Conservation (phyloP, 306 rosid species). For the Trifolium subterraneum region DNA sequence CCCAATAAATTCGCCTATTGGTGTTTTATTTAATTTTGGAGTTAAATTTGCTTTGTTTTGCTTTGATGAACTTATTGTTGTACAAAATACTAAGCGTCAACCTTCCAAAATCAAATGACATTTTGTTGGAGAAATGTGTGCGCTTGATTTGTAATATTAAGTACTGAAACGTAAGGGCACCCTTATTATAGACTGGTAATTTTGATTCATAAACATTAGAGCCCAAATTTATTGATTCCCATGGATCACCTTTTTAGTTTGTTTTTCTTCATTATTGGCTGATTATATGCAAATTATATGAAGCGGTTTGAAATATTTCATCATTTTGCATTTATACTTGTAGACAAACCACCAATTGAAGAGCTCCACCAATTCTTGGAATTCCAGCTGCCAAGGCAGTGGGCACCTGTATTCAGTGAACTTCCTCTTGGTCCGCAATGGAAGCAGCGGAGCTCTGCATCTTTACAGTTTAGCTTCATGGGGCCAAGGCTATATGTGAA, state of each 20-base stretch:
- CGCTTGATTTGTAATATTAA: not conserved
- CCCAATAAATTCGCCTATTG: not conserved
- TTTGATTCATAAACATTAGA: not conserved
- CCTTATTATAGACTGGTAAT: not conserved
- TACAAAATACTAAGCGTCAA: not conserved
- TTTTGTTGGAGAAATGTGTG: constrained; percentile 10
- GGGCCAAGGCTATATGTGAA: constrained; percentile 93
- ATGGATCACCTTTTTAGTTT: constrained; percentile 11
- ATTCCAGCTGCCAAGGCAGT: constrained; percentile 96
- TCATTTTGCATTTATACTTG: constrained; percentile 41
- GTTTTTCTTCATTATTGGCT: constrained; percentile 8
- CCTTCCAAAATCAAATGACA: not conserved
- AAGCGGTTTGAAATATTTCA: constrained; percentile 19
- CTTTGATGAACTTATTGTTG: constrained; percentile 2
- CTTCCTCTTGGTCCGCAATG: constrained; percentile 99
- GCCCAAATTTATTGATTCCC: constrained; percentile 4
- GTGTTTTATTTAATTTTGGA: constrained; percentile 1
- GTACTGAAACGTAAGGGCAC: not conserved
- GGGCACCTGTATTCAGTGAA: constrained; percentile 98
- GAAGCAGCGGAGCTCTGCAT: constrained; percentile 70
- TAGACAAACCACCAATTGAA: constrained; percentile 94
- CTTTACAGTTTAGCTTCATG: constrained; percentile 94
- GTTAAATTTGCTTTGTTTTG: not conserved
- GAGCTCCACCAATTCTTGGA: constrained; percentile 98
- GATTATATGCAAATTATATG: constrained; percentile 9